A percentile compares a stretch with the other conserved stretches of the same genome.
Conservation (phyloP, 2,329 filamentous ascomycete genomes). For the Tolypocladium ophioglossoides region DNA sequence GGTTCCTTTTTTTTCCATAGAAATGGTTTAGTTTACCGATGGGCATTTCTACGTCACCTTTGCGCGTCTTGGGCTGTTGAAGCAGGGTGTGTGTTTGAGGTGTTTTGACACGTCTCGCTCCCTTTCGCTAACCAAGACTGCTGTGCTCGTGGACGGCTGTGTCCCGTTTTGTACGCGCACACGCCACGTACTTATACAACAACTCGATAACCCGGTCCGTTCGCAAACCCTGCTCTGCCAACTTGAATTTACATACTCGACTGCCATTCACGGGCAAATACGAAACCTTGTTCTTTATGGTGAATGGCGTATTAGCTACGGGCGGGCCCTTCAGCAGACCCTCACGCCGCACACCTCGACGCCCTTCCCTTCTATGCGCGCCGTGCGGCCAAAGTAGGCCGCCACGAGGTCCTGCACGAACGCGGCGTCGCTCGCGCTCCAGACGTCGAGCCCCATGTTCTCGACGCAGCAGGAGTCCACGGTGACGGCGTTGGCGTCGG, state of each 20-base stretch:
- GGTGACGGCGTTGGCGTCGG: constrained; percentile 32
- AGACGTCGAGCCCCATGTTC: constrained; percentile 66
- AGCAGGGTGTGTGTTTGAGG: neutral
- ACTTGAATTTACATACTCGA: neutral
- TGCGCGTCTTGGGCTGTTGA: neutral
- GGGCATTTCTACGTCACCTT: neutral
- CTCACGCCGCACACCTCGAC: constrained; percentile 65
- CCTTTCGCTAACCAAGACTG: neutral
- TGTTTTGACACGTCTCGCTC: too few species aligned
- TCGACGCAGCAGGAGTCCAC: constrained; percentile 56
- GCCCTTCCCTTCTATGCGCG: constrained; percentile 55
- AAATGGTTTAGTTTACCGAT: neutral
- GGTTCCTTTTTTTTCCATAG: neutral
- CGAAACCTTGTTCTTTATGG: neutral
- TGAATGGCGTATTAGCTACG: too few species aligned
- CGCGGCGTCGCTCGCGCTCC: constrained; percentile 59
- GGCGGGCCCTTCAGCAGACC: constrained; percentile 59
- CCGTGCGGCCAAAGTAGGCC: constrained; percentile 55
- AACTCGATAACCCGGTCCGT: neutral
- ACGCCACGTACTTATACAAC: too few species aligned
- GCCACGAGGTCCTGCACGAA: constrained; percentile 54
- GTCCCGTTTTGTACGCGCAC: neutral
- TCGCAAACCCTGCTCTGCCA: neutral
- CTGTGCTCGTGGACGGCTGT: neutral
- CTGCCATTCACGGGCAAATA: neutral